phyloP scores from a whole-genome alignment of 257 asterid species.

The Scutellaria barbata region DNA sequence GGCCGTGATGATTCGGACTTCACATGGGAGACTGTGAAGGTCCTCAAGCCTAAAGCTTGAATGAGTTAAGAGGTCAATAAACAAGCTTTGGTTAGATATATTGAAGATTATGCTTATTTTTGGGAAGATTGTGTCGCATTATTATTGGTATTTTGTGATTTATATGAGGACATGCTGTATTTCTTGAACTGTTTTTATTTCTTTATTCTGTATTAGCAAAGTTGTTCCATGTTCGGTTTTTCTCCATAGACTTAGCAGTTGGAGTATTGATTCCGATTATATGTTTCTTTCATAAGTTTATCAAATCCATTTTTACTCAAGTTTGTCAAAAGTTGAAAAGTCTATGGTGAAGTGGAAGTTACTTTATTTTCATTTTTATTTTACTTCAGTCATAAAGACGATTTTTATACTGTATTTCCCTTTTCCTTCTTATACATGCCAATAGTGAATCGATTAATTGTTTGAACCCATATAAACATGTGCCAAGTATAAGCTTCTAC shows the following conservation, averaged over 20 bases:
- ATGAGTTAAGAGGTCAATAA: slow-evolving; percentile 7
- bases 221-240: neutral
- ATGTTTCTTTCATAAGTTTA: neutral
- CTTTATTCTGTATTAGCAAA: slow-evolving; percentile 11
- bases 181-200: slow-evolving; percentile 5
- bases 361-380: neutral
- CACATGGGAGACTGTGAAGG: slow-evolving; percentile 77
- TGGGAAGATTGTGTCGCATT: too few species aligned
- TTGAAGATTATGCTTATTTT: neutral
- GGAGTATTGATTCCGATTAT: too few species aligned
- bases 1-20: slow-evolving; percentile 72
- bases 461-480: neutral
- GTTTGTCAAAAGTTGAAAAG: neutral
- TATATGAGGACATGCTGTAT: slow-evolving; percentile 3
- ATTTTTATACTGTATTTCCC: neutral
- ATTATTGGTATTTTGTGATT: too few species aligned
- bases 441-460: neutral
- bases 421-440: neutral
- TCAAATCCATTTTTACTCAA: neutral
- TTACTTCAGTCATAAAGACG: neutral
- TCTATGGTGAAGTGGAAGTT: neutral
- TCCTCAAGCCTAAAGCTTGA: slow-evolving; percentile 69
- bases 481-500: too few species aligned
- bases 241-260: too few species aligned
- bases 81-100: neutral